Conservation (phyloP, 305 asterid genomes). For the Fraxinus greggii region DNA sequence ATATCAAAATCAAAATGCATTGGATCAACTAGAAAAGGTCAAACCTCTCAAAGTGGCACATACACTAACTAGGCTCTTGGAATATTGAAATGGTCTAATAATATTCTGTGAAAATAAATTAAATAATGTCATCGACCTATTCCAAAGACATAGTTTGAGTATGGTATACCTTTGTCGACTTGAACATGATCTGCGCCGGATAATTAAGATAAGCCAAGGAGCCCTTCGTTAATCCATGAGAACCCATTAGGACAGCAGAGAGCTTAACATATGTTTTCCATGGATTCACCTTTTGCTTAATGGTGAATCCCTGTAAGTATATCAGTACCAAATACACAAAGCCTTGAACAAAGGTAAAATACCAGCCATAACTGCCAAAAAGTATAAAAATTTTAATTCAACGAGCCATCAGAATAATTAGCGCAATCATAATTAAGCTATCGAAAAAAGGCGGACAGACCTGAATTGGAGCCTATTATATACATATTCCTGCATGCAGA, state of each 20-base stretch:
- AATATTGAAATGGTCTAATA: neutral
- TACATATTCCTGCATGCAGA: slow-evolving; percentile 70
- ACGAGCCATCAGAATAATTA: neutral
- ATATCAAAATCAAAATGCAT: neutral
- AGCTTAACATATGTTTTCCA: slow-evolving; percentile 85
- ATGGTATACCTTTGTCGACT: slow-evolving; percentile 75
- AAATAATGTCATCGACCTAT: neutral
- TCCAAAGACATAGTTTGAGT: neutral
- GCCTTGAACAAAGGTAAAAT: slow-evolving; percentile 87
- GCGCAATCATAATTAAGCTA: neutral
- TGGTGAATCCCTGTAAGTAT: slow-evolving; percentile 79
- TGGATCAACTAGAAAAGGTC: neutral
- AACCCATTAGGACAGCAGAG: slow-evolving; percentile 90
- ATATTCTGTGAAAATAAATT: neutral
- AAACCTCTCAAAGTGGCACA: neutral
- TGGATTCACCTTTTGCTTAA: slow-evolving; percentile 91
- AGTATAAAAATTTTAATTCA: neutral
- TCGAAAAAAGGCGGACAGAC: slow-evolving; percentile 25
- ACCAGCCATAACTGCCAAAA: slow-evolving; percentile 82
- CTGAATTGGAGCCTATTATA: slow-evolving; percentile 82
- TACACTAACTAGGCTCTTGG: neutral
- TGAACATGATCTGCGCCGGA: slow-evolving; percentile 94
- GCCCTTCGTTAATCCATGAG: slow-evolving; percentile 90
- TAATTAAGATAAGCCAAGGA: slow-evolving; percentile 87
- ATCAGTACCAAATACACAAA: slow-evolving; percentile 77